Percentiles rank a stretch among this genome's conserved stretches.
These are phyloP conservation scores for Starmerella kuoi DNA, from an alignment of 805 yeast species.

Conservation along the genomic window DNA sequence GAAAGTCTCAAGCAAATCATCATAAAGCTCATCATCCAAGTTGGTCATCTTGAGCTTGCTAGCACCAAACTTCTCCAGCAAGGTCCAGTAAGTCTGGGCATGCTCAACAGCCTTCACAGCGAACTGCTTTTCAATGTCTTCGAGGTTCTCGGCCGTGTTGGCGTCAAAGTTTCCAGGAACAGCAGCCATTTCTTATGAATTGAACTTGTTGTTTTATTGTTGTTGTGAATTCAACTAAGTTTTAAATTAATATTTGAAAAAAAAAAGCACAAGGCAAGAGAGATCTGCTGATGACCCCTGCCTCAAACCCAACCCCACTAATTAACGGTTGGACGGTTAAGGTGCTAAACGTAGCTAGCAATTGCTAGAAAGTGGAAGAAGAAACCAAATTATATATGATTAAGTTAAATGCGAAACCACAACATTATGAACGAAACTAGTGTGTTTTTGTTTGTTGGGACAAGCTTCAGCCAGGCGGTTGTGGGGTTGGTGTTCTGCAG, in stretches of 20 bases:
- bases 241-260: not conserved
- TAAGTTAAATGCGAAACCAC: no score
- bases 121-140: conserved; percentile 92
- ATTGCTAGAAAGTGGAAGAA: no score
- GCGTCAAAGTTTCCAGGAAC: conserved; percentile 44
- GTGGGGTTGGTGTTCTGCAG: no score
- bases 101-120: conserved; percentile 96
- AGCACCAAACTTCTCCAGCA: conserved; percentile 58
- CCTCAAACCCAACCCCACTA: not conserved
- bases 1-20: conserved; percentile 45
- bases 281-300: no score
- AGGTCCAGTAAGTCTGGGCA: conserved; percentile 80
- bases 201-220: no score
- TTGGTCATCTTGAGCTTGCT: conserved; percentile 47
- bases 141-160: conserved; percentile 85
- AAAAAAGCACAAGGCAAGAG: not conserved
- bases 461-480: no score
- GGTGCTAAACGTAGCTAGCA: no score
- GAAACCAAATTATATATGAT: no score
- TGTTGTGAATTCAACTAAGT: not conserved
- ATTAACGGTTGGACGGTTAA: no score
- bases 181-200: conserved; percentile 14
- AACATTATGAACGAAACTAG: no score
- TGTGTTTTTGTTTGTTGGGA: no score
- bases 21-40: conserved; percentile 32